Evolutionary conservation across 257 asterid species (phyloP).

Genomic region (Catharanthus roseus): DNA sequence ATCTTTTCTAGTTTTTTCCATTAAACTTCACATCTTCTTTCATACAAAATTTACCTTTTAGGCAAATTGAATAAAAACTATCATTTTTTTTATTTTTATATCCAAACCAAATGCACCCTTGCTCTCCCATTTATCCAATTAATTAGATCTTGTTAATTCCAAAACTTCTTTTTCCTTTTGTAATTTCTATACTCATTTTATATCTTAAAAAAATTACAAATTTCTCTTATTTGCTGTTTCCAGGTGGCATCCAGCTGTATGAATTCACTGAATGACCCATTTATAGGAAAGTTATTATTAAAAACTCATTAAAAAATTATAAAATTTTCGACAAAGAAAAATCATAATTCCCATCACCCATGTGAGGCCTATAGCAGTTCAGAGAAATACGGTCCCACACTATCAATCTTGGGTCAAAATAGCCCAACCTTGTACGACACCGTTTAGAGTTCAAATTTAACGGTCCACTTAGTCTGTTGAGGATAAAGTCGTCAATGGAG

Average conservation of each 20-base stretch:
- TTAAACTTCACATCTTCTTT: too few relatives aligned
- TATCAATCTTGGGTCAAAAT: not conserved
- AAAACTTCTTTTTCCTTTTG: too few relatives aligned
- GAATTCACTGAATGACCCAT: not conserved
- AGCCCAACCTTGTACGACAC: not conserved
- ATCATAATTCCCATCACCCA: not conserved
- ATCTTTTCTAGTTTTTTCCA: too few relatives aligned
- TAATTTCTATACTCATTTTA: not conserved
- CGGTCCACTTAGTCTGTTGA: not conserved
- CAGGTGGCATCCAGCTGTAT: slow-evolving; percentile 14
- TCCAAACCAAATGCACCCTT: too few relatives aligned
- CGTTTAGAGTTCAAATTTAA: not conserved
- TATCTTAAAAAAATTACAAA: not conserved
- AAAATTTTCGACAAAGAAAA: not conserved
- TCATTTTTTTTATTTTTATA: too few relatives aligned
- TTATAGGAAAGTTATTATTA: too few relatives aligned
- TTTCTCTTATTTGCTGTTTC: slow-evolving; percentile 5
- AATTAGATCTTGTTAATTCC: too few relatives aligned
- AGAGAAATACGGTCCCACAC: slow-evolving; percentile 4
- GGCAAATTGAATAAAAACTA: too few relatives aligned
- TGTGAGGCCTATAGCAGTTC: not conserved
- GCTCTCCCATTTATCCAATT: too few relatives aligned
- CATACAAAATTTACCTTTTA: too few relatives aligned
- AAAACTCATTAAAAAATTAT: not conserved
- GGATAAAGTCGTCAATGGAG: slow-evolving; percentile 8